Evolutionary conservation across 495 filamentous ascomycete genomes (phyloP), one percentile per base, ranked within the genome.

Genomic region (Neurospora discreta): DNA sequence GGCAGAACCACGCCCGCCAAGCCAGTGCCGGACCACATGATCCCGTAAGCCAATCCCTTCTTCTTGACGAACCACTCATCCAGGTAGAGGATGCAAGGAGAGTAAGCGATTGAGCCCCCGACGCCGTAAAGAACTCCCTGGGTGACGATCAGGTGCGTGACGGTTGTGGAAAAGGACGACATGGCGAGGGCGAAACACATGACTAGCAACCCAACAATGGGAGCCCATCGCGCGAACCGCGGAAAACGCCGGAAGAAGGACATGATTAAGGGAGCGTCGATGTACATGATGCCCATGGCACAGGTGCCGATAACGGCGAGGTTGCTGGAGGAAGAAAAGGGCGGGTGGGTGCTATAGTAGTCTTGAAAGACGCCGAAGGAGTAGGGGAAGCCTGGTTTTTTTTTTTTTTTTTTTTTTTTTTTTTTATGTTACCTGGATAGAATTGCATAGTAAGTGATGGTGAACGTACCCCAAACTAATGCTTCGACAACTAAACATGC

Each of bases 371-470:
- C 81, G 39, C 82, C 83, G 73, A 85, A 92, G 0, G 87, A 84
- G 73, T 87, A 89, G 3, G 89, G 84, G 76, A 91, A 91, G 39
- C 90, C 89, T 90, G 43, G n/a, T n/a, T n/a, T n/a, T n/a, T n/a
- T n/a, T n/a, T n/a, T n/a, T n/a, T n/a, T n/a, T n/a, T n/a, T n/a
- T n/a, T n/a, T n/a, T n/a, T n/a, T n/a, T n/a, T n/a, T n/a, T n/a
- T n/a, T n/a, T n/a, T n/a, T n/a, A n/a, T 58, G 46, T 26, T 23
- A 13, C 23, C 13, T 44, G 42, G 20, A 20, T 44, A 20, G 3
- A 69, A 7, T 1, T 36, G 33, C 33, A 8, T 8, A 68, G 39
- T 42, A 68, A 36, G 30, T 73, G 30, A 60, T 9, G 43, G 41
- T 5, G 20, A 39, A 76, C 80, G 74, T 77, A 89, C 89, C 89